Base-by-base conservation (phyloP, 352 stramenopile genomes). In the Globisporangium megalacanthum region DNA sequence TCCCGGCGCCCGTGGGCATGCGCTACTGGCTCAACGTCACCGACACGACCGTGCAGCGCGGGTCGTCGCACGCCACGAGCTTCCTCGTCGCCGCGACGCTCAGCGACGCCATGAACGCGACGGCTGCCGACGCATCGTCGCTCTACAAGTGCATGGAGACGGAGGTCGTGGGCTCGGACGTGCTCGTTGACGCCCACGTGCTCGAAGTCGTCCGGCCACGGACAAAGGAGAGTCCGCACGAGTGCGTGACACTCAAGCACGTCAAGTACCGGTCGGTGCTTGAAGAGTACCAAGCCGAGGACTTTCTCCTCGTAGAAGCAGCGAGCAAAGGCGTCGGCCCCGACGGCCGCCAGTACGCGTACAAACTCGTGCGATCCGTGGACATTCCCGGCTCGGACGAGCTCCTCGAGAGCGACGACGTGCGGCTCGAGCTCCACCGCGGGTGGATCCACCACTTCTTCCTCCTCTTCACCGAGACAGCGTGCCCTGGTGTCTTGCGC, bases 181-280 rank as follows among this genome's bases (percentile, higher is more conserved):
- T 87, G 37, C 65, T 93, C 10, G 70, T 88, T 29, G 79, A 89
- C 56, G 83, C 78, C 6, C 61, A 79, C 22, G 80, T 92, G 17
- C 65, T 93, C 25, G 79, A 91, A 57, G 85, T 77, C 42, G 66
- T 93, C 29, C 68, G 82, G 17, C 69, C 71, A 45, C 67, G 83
- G 13, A 86, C 83, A 15, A 87, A 89, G 56, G 70, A 87, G 60
- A 75, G 61, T 1, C 78, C 78, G 22, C 79, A 93, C 62, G 74
- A 83, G 46, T 93, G 85, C 66, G 68, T 93, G 20, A 71, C 77
- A 2, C 69, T 90, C 61, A 93, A 93, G 65, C 79, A 89, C 58
- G 75, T 87, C 65, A 87, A 83, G 53, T 88, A 89, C 65, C 71
- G 66, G 10, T 86, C 75, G 19, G 67, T 86, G 19, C 60, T 86